Conservation (phyloP, 768 basidiomycete species). For the Boletus rex-veris region DNA sequence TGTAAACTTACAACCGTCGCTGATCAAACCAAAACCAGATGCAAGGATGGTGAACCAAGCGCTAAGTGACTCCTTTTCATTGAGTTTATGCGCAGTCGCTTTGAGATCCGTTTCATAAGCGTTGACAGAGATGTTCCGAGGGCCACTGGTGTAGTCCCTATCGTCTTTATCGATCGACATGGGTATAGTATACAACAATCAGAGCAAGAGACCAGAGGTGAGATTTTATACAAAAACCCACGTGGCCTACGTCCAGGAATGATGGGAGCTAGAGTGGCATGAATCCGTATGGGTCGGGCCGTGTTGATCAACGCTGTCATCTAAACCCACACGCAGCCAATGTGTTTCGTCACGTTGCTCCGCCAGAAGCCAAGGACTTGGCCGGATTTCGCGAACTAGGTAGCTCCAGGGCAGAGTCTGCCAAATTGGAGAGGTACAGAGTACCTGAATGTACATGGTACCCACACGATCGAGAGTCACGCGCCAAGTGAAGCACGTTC, state of each 20-base stretch:
- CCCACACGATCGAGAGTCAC: neutral
- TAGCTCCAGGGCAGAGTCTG: conserved; percentile 3
- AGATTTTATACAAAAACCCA: conserved; percentile 27
- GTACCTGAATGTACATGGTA: too few species aligned
- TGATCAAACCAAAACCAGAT: conserved; percentile 62
- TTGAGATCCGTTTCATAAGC: conserved; percentile 23
- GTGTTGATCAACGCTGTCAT: conserved; percentile 5
- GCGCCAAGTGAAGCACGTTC: neutral
- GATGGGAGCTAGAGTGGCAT: neutral
- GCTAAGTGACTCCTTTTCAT: conserved; percentile 46
- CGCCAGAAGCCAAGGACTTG: neutral
- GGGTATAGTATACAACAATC: neutral
- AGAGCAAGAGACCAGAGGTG: neutral
- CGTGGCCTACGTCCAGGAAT: conserved; percentile 11
- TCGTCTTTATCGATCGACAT: conserved; percentile 26
- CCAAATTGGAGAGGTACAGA: conserved; percentile 4
- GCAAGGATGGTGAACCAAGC: conserved; percentile 62
- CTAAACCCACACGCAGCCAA: neutral
- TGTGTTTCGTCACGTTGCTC: neutral
- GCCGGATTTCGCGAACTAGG: too few species aligned
- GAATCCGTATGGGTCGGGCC: neutral
- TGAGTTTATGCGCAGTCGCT: conserved; percentile 21
- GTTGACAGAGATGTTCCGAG: conserved; percentile 20
- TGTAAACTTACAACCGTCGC: conserved; percentile 49
- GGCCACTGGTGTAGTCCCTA: conserved; percentile 6